Evolutionary conservation across 2,329 filamentous ascomycete genomes (phyloP), one percentile per base, ranked within the genome.

Genomic region (Sporothrix protearum): DNA sequence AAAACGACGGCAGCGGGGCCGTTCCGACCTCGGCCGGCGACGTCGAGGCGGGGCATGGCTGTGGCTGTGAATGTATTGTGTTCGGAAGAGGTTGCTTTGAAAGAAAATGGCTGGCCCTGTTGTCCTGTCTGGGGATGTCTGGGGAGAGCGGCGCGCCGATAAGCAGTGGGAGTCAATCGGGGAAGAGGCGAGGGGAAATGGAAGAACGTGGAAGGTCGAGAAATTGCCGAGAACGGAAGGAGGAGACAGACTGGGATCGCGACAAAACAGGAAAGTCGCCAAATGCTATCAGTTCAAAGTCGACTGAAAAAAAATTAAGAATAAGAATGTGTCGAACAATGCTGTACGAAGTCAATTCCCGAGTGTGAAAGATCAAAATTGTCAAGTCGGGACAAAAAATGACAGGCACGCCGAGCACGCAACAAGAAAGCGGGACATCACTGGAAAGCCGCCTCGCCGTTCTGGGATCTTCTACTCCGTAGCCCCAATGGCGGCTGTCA

Each of bases 1-100:
- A 75, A 25, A 75, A 75, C 3, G 73, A 75, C 19, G 73, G 73
- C 22, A 75, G 47, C 69, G 64, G 12, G 49, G 68, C n/a, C 42
- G 51, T 8, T 45, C 45, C 33, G 33, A 22, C 14, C 6, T 16
- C 28, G 7, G n/a, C 28, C 25, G 8, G 66, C 14, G 53, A 45
- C 9, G 39, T 51, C 9, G 71, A 59, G 66, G 67, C 67, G 9
- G 9, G 67, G 71, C 71, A 72, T 49, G 53, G 5, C 28, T 16
- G n/a, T 19, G 10, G 57, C 2, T n/a, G 36, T 45, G 36, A n/a
- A n/a, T n/a, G n/a, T n/a, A n/a, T 25, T 25, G 57, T 39, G 8
- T 16, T 39, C 25, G 28, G 22, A 8, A 4, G 28, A 16, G 45
- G 28, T n/a, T 19, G 28, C 3, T n/a, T 6, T 19, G 57, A 7